These are phyloP conservation scores for Reticulascus tulasneorum DNA, from an alignment of 2,329 filamentous ascomycete species.

Conservation along the genomic window DNA sequence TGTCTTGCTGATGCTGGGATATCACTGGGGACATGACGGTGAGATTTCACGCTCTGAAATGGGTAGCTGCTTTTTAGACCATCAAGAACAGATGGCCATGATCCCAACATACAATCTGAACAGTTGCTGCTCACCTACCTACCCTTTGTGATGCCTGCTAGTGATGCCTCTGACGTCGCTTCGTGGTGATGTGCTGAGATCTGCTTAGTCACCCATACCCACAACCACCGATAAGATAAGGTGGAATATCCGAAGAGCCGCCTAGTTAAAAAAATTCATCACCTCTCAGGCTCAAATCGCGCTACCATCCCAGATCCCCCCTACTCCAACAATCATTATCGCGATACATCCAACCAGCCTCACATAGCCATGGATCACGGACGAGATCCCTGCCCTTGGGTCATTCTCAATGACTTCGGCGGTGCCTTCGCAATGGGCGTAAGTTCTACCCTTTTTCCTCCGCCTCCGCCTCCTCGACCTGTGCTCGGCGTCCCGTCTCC, in stretches of 20 bases:
- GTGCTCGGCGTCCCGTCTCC: constrained; percentile 19
- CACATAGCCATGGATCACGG: constrained; percentile 76
- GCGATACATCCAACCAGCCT: constrained; percentile 13
- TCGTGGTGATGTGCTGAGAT: no score
- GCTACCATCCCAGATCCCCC: not conserved
- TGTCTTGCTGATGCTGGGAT: no score
- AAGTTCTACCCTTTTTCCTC: constrained; percentile 46
- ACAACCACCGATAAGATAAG: constrained; percentile 1
- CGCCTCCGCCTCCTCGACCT: constrained; percentile 2
- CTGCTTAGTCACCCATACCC: no score
- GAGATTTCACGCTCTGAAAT: no score
- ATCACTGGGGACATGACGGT: no score
- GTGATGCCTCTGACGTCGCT: no score
- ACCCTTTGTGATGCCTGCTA: no score
- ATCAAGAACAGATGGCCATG: no score
- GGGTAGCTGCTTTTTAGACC: no score
- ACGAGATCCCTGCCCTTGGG: constrained; percentile 94
- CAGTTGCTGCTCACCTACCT: no score
- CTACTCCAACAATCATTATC: not conserved
- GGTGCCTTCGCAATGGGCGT: constrained; percentile 97
- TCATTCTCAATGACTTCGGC: constrained; percentile 94
- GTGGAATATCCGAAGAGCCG: constrained; percentile 6
- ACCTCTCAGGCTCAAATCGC: not conserved
- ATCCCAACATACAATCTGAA: no score
- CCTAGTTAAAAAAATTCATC: constrained; percentile 2